Conservation (phyloP, 306 rosid genomes). For the Sophora flavescens region DNA sequence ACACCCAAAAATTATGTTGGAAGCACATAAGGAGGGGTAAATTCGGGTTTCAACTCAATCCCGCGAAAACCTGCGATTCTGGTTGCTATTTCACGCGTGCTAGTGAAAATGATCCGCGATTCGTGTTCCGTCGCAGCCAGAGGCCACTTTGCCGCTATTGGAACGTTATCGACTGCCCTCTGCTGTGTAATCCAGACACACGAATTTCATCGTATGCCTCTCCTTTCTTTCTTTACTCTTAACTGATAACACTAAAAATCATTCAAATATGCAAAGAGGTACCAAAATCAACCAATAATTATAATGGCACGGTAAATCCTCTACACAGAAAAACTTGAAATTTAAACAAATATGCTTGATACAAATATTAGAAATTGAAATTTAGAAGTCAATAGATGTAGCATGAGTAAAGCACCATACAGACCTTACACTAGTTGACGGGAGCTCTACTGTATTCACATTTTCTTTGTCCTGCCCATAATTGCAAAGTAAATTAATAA, state of each 20-base stretch:
- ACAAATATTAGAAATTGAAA: conserved; percentile 36
- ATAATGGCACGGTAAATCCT: conserved; percentile 14
- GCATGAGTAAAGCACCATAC: conserved; percentile 60
- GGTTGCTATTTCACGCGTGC: too few relatives aligned
- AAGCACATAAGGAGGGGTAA: too few relatives aligned
- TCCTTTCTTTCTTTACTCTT: too few relatives aligned
- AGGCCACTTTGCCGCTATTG: too few relatives aligned
- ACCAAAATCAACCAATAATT: conserved; percentile 23
- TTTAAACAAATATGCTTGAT: conserved; percentile 8
- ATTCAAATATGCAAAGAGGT: conserved; percentile 30
- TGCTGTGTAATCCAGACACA: too few relatives aligned
- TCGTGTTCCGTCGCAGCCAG: too few relatives aligned
- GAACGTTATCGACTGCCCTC: too few relatives aligned
- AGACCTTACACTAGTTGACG: conserved; percentile 93
- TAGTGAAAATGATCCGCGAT: too few relatives aligned
- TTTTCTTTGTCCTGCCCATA: conserved; percentile 65
- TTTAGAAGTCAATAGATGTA: conserved; percentile 34
- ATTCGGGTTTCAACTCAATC: too few relatives aligned
- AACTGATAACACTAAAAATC: neutral
- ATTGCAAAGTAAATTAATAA: conserved; percentile 17
- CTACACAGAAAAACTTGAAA: conserved; percentile 34
- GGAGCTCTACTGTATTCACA: conserved; percentile 75
- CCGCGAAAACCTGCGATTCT: too few relatives aligned
- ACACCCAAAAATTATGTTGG: too few relatives aligned
- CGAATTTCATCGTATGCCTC: too few relatives aligned